Base-by-base conservation (phyloP, 805 yeast species). In the Hyphopichia homilentoma region DNA sequence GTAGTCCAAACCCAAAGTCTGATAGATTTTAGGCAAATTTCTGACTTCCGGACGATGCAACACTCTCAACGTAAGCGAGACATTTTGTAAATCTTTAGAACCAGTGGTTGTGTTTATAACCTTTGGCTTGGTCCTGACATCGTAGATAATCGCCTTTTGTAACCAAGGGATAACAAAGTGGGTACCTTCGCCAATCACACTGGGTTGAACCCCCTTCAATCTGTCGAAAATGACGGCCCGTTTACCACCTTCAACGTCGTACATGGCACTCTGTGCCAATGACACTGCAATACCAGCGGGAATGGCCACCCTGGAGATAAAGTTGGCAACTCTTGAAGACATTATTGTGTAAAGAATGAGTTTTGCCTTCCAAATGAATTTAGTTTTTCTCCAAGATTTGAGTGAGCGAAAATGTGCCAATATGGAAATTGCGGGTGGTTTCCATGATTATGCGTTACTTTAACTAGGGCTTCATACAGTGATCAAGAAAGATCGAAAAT, bases 221-320 rank as follows among this genome's bases (percentile, higher is more conserved):
- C 98, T 74, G 67, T 93, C 97, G 54, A 93, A 93, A 42, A 93
- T 84, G 33, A 93, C 95, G 16, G 97, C 98, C 57, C 98, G 74
- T 37, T 85, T 77, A 35, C 98, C 98, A 39, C 98, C 98, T 54
- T 83, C 80, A 23, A 93, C 98, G 54, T 93, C 97, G 57, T 87
- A 93, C 64, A 93, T 68, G 18, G 97, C 80, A 48, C 83, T 77
- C 54, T 87, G 90, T 6, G 81, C 83, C 7, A 83, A 79, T 22
- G 86, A 69, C 32, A 81, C 56, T 14, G 83, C 80, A 9, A 81
- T 52, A 50, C 89, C 89, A 3, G 74, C 72, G 7, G 93, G 93
- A 21, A 82, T 57, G 3, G 90, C 90, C 36, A 84, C 57, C 47
- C 51, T 57, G 20, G 68, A 57, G 25, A 66, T 39, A 22, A 58